A percentile compares a stretch with the other conserved stretches of the same genome.
Evolutionary conservation across 1,284 basidiomycete genomes (phyloP).

Genomic region (Leccinum fuscescens): DNA sequence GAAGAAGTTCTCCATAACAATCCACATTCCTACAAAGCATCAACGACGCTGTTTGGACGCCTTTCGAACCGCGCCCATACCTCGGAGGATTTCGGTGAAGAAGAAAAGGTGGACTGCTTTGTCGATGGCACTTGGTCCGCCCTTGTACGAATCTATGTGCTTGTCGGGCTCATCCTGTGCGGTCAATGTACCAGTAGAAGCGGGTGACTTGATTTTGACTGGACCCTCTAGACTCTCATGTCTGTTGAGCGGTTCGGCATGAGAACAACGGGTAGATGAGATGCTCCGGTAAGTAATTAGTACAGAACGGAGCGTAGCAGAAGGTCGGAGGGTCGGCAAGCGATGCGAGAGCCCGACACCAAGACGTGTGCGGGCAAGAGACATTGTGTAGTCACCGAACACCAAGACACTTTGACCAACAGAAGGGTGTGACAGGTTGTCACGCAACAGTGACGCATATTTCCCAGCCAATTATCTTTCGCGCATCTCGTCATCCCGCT

Average conservation of each 20-base stretch:
- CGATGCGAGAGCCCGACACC: constrained; percentile 36
- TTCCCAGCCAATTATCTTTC: constrained; percentile 50
- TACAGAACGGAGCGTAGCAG: constrained; percentile 34
- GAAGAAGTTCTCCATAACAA: constrained; percentile 98
- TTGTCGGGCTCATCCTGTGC: constrained; percentile 47
- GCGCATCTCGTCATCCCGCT: constrained; percentile 36
- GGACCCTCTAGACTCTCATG: constrained; percentile 26
- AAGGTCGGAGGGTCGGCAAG: constrained; percentile 25
- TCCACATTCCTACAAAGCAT: constrained; percentile 84
- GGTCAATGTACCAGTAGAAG: constrained; percentile 40
- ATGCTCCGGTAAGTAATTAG: constrained; percentile 44
- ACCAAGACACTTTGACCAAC: constrained; percentile 20
- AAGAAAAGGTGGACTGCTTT: constrained; percentile 98
- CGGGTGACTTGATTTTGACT: constrained; percentile 33
- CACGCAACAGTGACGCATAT: constrained; percentile 34
- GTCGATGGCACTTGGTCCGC: constrained; percentile 86
- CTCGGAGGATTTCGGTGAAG: constrained; percentile 97
- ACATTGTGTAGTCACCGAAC: constrained; percentile 45
- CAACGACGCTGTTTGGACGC: neutral
- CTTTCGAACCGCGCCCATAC: constrained; percentile 44
- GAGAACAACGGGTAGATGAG: constrained; percentile 24
- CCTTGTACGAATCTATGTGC: constrained; percentile 65
- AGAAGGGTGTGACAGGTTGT: constrained; percentile 35
- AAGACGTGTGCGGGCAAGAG: constrained; percentile 37
- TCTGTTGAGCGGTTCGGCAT: constrained; percentile 21